These are phyloP conservation scores for Boletus pseudopeckii DNA, from an alignment of 768 basidiomycete species.

Conservation along the genomic window DNA sequence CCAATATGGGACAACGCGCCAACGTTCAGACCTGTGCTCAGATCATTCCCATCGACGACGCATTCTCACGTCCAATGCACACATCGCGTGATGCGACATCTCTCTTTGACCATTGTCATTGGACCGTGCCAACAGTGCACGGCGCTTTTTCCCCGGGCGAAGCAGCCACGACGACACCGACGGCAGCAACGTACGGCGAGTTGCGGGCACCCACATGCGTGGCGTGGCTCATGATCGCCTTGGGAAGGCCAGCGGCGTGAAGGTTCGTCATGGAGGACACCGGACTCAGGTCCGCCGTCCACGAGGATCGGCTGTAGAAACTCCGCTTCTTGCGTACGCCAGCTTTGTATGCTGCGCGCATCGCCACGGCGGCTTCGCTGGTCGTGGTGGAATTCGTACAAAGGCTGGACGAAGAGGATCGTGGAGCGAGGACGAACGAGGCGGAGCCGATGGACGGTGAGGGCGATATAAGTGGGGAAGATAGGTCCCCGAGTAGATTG, in stretches of 20 bases:
- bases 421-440: slow-evolving; percentile 25
- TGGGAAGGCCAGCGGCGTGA: slow-evolving; percentile 15
- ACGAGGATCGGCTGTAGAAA: slow-evolving; percentile 29
- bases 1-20: not conserved
- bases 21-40: not conserved
- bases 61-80: not conserved
- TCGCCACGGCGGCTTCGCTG: slow-evolving; percentile 22
- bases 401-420: slow-evolving; percentile 31
- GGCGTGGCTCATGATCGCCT: slow-evolving; percentile 10
- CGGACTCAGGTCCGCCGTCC: slow-evolving; percentile 26
- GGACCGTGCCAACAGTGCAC: slow-evolving; percentile 11
- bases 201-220: slow-evolving; percentile 3
- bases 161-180: slow-evolving; percentile 6
- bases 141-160: not conserved
- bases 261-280: slow-evolving; percentile 22
- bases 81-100: not conserved
- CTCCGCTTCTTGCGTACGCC: slow-evolving; percentile 35
- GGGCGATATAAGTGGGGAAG: slow-evolving; percentile 29
- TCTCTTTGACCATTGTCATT: slow-evolving; percentile 7
- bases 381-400: slow-evolving; percentile 11
- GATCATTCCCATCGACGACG: not conserved
- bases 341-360: slow-evolving; percentile 33
- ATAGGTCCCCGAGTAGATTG: slow-evolving; percentile 14
- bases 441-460: slow-evolving; percentile 26
- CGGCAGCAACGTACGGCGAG: not conserved